Conservation (phyloP, 805 yeast genomes). For the Monosporozyma aquatica region DNA sequence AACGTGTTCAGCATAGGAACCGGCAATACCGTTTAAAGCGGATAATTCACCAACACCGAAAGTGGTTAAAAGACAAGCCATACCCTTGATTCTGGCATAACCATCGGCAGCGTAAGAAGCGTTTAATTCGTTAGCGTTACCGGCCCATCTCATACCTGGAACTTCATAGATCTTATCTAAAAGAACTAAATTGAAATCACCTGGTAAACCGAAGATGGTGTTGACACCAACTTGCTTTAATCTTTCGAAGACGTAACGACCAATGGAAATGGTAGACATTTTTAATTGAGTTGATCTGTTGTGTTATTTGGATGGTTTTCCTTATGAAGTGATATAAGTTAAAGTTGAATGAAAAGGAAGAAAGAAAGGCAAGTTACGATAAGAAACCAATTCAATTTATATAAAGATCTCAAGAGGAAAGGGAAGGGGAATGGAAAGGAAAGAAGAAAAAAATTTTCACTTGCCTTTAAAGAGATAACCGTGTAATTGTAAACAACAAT, state of each 20-base stretch:
- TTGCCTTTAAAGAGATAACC: too few relatives aligned
- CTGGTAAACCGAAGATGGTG: slow-evolving; percentile 7
- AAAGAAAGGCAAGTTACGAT: too few relatives aligned
- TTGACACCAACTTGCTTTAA: slow-evolving; percentile 5
- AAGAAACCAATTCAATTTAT: too few relatives aligned
- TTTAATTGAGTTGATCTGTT: background rate
- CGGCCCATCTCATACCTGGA: slow-evolving; percentile 8
- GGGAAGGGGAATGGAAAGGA: too few relatives aligned
- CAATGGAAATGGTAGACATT: slow-evolving; percentile 5
- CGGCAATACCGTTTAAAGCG: slow-evolving; percentile 7
- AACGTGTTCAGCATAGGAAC: slow-evolving; percentile 6
- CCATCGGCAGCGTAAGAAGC: slow-evolving; percentile 5
- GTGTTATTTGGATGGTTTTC: background rate
- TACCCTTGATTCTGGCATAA: slow-evolving; percentile 6
- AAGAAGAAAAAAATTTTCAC: too few relatives aligned
- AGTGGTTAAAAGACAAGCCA: slow-evolving; percentile 5
- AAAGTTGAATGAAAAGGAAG: too few relatives aligned
- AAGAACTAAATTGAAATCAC: slow-evolving; percentile 6
- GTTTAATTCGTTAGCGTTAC: slow-evolving; percentile 5
- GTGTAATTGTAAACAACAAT: too few relatives aligned
- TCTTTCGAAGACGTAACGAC: slow-evolving; percentile 6
- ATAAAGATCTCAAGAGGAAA: too few relatives aligned
- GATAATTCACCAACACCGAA: slow-evolving; percentile 7
- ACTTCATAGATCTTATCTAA: slow-evolving; percentile 5
- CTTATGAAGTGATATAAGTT: background rate